phyloP scores from a whole-genome alignment of 1,284 basidiomycete species.

The Cryptococcus depauperatus region DNA sequence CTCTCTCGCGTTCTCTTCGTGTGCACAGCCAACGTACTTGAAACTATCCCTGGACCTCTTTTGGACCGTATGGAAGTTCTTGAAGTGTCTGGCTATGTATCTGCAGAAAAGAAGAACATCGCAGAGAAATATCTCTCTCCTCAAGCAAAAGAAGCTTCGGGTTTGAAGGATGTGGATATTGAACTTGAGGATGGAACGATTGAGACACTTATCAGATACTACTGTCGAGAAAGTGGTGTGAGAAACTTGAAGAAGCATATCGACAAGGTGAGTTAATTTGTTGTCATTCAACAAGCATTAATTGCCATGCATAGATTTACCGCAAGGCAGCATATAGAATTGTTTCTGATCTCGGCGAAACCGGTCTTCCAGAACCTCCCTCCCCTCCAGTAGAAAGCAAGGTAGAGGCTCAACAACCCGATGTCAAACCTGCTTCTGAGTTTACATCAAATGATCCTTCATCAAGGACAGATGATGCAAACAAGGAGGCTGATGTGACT shows the following conservation, averaged over 20 bases:
- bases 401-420: constrained; percentile 42
- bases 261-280: constrained; percentile 60
- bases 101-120: constrained; percentile 91
- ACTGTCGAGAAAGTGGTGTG: constrained; percentile 94
- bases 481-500: constrained; percentile 45
- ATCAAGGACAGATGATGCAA: constrained; percentile 16
- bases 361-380: constrained; percentile 64
- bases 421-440: constrained; percentile 44
- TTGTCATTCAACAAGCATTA: not conserved
- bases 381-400: constrained; percentile 17
- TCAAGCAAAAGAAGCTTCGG: constrained; percentile 85
- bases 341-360: constrained; percentile 84
- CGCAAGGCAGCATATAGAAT: constrained; percentile 92
- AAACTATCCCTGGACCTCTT: constrained; percentile 92
- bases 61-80: constrained; percentile 97
- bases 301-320: constrained; percentile 65
- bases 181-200: constrained; percentile 68
- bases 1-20: constrained; percentile 93
- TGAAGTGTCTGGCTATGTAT: constrained; percentile 92
- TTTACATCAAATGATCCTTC: constrained; percentile 38
- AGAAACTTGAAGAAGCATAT: constrained; percentile 92
- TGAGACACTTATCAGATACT: constrained; percentile 88
- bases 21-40: constrained; percentile 90
- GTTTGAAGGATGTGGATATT: constrained; percentile 76
- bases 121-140: constrained; percentile 87